Evolutionary conservation across 75 land plant genomes (phyloP).

Genomic region (Adiantum capillusveneris): DNA sequence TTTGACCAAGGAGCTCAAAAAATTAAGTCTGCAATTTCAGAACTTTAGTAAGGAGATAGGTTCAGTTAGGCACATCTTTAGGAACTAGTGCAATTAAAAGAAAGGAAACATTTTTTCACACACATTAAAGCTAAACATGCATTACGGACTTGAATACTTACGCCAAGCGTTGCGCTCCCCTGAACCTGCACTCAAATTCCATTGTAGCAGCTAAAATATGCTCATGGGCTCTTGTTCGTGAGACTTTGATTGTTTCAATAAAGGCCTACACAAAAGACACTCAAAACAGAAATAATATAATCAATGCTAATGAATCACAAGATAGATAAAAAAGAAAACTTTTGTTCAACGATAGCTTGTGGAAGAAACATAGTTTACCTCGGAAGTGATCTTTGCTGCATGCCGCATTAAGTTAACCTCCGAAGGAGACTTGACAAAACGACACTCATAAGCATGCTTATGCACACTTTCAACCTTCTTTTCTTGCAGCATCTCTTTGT

Average conservation of each 20-base stretch:
- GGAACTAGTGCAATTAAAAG: too few species aligned
- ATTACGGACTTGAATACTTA: conserved; percentile 31
- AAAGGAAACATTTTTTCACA: too few species aligned
- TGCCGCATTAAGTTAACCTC: conserved; percentile 73
- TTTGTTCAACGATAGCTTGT: too few species aligned
- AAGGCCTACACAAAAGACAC: conserved; percentile 45
- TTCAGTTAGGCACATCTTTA: too few species aligned
- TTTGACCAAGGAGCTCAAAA: too few species aligned
- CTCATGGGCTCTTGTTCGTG: conserved; percentile 52
- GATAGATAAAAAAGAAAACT: too few species aligned
- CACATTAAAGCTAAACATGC: too few species aligned
- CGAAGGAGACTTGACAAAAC: conserved; percentile 74
- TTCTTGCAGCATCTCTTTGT: conserved; percentile 36
- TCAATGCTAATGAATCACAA: too few species aligned
- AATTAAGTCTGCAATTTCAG: too few species aligned
- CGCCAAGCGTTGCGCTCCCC: conserved; percentile 99
- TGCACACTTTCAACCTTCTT: conserved; percentile 50
- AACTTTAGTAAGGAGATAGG: too few species aligned
- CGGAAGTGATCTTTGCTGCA: conserved; percentile 69
- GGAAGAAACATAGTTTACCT: too few species aligned
- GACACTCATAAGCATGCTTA: conserved; percentile 42
- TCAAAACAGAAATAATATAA: too few species aligned
- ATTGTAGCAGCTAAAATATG: conserved; percentile 70
- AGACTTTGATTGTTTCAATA: conserved; percentile 71
- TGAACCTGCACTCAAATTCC: conserved; percentile 86